Evolutionary conservation across 2,329 filamentous ascomycete species (phyloP), one percentile per base, ranked within the genome.

Genomic region (Paracoccidioides brasiliensis): DNA sequence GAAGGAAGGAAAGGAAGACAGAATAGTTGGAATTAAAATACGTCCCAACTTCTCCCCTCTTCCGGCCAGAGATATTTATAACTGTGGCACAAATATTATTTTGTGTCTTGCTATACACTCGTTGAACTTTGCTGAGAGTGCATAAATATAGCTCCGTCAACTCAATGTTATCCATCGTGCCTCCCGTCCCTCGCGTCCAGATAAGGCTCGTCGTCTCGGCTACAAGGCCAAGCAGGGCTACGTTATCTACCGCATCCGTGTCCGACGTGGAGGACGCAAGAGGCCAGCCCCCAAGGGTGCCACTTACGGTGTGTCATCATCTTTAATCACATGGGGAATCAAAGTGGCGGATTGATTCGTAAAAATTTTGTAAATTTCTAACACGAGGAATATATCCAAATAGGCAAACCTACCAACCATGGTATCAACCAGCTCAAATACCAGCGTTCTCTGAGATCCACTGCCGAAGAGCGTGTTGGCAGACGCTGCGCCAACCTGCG

Each of bases 211-310:
- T 80, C 93, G 94, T 78, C 88, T 98, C 69, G 93, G 93, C 72
- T 98, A 98, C 89, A 98, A 98, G 88, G 93, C 94, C 82, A 98
- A 98, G 89, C 93, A 98, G 82, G 93, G 93, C 78, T 98, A 97
- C 83, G 93, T 98, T 75, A 90, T 98, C 86, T 98, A 98, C 86
- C 93, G 93, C 76, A 84, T 94, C 74, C 93, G 93, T 75, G 93
- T 98, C 70, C 88, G 93, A 76, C 90, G 93, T 77, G 93, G 93
- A 86, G 93, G 93, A 72, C 90, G 93, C 83, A 98, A 98, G 90
- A 83, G 83, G 77, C 93, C 91, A 70, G 89, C 83, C 62, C 83
- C 86, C 72, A 95, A 95, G 90, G 93, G 93, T 85, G 93, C 93
- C 78, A 98, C 93, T 69, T 98, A 93, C 77, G 93, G 90, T 95